These are phyloP conservation scores for Nakaseomyces kungkrabaensis DNA, from an alignment of 1,139 yeast species.

Conservation along the genomic window DNA sequence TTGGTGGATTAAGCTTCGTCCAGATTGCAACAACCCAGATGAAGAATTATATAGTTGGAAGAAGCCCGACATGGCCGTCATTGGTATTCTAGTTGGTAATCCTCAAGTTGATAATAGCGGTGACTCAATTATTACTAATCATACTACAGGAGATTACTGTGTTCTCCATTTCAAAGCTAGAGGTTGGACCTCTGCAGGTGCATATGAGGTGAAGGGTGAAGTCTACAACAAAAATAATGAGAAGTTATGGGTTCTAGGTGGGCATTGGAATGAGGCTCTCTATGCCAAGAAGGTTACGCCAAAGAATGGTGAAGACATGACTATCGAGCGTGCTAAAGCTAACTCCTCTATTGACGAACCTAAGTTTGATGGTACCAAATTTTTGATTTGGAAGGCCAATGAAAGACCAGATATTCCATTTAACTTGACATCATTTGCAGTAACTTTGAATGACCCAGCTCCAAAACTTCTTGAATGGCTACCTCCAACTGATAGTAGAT, in stretches of 20 bases:
- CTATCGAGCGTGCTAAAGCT: slow-evolving; percentile 16
- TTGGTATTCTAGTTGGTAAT: slow-evolving; percentile 87
- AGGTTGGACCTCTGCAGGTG: slow-evolving; percentile 93
- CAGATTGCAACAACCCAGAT: slow-evolving; percentile 42
- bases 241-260: slow-evolving; percentile 70
- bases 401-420: slow-evolving; percentile 82
- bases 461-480: slow-evolving; percentile 52
- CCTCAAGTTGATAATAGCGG: slow-evolving; percentile 98
- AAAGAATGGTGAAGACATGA: slow-evolving; percentile 16
- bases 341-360: slow-evolving; percentile 16
- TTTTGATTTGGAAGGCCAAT: slow-evolving; percentile 81
- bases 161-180: slow-evolving; percentile 73
- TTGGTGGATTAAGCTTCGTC: slow-evolving; percentile 79
- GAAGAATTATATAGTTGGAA: slow-evolving; percentile 75
- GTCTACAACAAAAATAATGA: slow-evolving; percentile 49
- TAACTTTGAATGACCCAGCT: slow-evolving; percentile 70
- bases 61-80: slow-evolving; percentile 87
- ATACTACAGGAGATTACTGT: slow-evolving; percentile 76
- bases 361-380: slow-evolving; percentile 44
- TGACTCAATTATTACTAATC: slow-evolving; percentile 77
- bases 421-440: slow-evolving; percentile 84
- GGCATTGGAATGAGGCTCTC: slow-evolving; percentile 90
- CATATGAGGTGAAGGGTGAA: slow-evolving; percentile 83
- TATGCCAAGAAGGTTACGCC: slow-evolving; percentile 54
- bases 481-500: slow-evolving; percentile 86